Evolutionary conservation across 1,139 yeast species (phyloP).

Genomic region (Diutina sp.): DNA sequence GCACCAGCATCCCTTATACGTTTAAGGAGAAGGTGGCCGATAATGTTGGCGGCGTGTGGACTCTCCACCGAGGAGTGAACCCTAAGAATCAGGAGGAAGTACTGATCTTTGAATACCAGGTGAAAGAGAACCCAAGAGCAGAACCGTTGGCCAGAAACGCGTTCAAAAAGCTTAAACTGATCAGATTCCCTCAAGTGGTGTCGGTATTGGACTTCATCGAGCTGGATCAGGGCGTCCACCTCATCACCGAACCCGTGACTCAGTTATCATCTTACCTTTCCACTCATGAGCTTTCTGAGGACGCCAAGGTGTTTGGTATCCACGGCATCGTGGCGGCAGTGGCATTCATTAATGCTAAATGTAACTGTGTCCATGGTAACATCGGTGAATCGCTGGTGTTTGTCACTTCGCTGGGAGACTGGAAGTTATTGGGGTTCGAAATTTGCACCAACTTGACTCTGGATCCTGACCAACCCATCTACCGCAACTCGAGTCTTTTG

Average conservation of each 20-base stretch:
- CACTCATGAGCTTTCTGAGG: slow-evolving; percentile 14
- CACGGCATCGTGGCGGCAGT: slow-evolving; percentile 43
- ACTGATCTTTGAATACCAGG: slow-evolving; percentile 54
- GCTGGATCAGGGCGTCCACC: slow-evolving; percentile 44
- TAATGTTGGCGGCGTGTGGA: slow-evolving; percentile 30
- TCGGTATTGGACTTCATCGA: slow-evolving; percentile 60
- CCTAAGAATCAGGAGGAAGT: slow-evolving; percentile 28
- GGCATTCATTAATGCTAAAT: slow-evolving; percentile 50
- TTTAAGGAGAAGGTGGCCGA: slow-evolving; percentile 30
- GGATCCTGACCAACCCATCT: slow-evolving; percentile 38
- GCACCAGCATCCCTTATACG: slow-evolving; percentile 44
- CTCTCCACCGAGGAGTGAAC: slow-evolving; percentile 32
- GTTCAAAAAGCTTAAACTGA: slow-evolving; percentile 47
- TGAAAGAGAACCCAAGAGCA: slow-evolving; percentile 19
- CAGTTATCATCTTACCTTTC: slow-evolving; percentile 36
- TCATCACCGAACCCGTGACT: slow-evolving; percentile 66
- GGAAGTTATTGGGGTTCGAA: slow-evolving; percentile 83
- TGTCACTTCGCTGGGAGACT: slow-evolving; percentile 59
- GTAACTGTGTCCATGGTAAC: slow-evolving; percentile 55
- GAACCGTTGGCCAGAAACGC: slow-evolving; percentile 50
- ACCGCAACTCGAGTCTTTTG: slow-evolving; percentile 14
- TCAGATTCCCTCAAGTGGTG: slow-evolving; percentile 72
- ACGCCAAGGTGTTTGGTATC: slow-evolving; percentile 45
- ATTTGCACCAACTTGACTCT: slow-evolving; percentile 38
- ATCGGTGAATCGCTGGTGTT: slow-evolving; percentile 42